A percentile compares a stretch with the other conserved stretches of the same genome.
phyloP scores from a whole-genome alignment of 2,329 filamentous ascomycete genomes.

The Tricladium varicosporioides region DNA sequence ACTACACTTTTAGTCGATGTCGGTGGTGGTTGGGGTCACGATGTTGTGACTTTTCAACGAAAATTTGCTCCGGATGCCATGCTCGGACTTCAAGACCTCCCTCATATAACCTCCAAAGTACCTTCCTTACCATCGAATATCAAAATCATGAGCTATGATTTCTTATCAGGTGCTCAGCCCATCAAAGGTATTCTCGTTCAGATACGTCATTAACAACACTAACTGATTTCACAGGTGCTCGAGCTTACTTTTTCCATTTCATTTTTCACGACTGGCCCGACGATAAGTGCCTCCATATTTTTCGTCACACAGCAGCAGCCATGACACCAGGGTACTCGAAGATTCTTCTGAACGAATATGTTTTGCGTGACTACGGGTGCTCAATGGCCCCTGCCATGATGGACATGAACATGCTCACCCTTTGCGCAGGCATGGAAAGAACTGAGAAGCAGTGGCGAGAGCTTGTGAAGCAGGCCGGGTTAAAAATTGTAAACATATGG shows the following conservation, averaged over 20 bases:
- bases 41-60: slow-evolving; percentile 10
- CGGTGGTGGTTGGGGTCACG: slow-evolving; percentile 14
- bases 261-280: neutral
- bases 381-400: slow-evolving; percentile 32
- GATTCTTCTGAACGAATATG: slow-evolving; percentile 36
- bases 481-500: neutral
- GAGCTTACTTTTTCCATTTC: neutral
- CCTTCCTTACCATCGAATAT: slow-evolving; percentile 14
- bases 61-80: slow-evolving; percentile 9
- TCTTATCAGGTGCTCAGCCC: slow-evolving; percentile 32
- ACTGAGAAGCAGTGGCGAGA: neutral
- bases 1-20: slow-evolving; percentile 13
- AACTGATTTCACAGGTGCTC: slow-evolving; percentile 1
- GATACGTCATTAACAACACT: no score
- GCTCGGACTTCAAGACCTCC: slow-evolving; percentile 24
- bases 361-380: slow-evolving; percentile 32
- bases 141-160: slow-evolving; percentile 21
- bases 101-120: no score
- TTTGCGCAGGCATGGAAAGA: slow-evolving; percentile 10
- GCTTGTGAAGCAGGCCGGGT: neutral
- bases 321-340: slow-evolving; percentile 33
- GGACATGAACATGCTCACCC: slow-evolving; percentile 37
- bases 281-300: neutral
- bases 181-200: slow-evolving; percentile 26
- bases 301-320: neutral